These are phyloP conservation scores for Pisolithus microcarpus DNA, from an alignment of 768 basidiomycete genomes.

Conservation along the genomic window DNA sequence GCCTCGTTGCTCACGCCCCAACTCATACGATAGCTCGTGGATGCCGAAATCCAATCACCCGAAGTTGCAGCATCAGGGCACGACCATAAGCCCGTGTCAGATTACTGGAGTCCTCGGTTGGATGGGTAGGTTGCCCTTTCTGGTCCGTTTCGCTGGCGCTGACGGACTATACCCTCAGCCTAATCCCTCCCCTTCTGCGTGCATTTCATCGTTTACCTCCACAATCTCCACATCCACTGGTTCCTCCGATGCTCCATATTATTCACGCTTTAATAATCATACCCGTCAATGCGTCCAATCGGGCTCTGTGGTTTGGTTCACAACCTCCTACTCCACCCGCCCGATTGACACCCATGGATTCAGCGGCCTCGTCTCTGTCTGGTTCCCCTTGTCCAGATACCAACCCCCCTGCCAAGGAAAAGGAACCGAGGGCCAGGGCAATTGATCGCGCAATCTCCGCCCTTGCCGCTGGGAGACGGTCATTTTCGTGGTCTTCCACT, in stretches of 20 bases:
- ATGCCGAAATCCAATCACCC: constrained; percentile 35
- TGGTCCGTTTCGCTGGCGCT: neutral
- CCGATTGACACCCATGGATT: constrained; percentile 28
- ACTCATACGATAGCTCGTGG: constrained; percentile 24
- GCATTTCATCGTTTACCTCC: constrained; percentile 62
- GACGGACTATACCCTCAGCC: constrained; percentile 28
- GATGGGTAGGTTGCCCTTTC: constrained; percentile 44
- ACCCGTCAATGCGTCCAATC: constrained; percentile 55
- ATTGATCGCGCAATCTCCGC: constrained; percentile 23
- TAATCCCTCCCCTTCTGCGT: constrained; percentile 66
- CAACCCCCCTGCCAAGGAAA: constrained; percentile 13
- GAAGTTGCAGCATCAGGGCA: constrained; percentile 8
- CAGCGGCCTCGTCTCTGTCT: constrained; percentile 29
- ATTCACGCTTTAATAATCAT: constrained; percentile 78
- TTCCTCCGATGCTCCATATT: constrained; percentile 69
- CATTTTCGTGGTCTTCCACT: constrained; percentile 40
- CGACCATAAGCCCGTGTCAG: constrained; percentile 52
- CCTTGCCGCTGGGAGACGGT: constrained; percentile 25
- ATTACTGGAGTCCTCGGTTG: constrained; percentile 67
- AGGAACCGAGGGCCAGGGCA: constrained; percentile 17
- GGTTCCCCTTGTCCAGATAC: constrained; percentile 9
- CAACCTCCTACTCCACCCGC: constrained; percentile 29
- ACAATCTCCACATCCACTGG: constrained; percentile 55
- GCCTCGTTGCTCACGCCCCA: neutral
- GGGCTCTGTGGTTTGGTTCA: constrained; percentile 55